A percentile compares a stretch with the other conserved stretches of the same genome.
phyloP scores from a whole-genome alignment of 2,329 filamentous ascomycete genomes.

The Colletotrichum melonis region DNA sequence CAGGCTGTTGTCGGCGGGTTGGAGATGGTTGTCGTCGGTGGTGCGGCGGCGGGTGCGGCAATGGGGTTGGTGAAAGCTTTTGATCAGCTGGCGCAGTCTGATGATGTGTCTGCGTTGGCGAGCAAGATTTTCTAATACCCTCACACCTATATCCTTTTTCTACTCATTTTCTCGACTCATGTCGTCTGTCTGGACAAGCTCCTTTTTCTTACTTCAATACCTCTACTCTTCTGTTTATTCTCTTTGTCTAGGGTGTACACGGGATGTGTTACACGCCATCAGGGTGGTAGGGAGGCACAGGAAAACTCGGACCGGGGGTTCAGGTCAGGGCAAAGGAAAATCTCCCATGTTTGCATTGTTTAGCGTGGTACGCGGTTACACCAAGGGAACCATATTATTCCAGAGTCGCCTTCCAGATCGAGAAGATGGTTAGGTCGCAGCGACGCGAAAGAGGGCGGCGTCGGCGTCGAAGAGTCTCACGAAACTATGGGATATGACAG shows the following conservation, averaged over 20 bases:
- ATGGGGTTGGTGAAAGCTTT: conserved; percentile 50
- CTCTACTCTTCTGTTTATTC: not conserved
- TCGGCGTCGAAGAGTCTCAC: not conserved
- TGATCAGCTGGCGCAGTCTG: conserved; percentile 30
- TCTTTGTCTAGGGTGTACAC: not conserved
- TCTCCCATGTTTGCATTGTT: conserved; percentile 18
- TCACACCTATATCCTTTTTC: not conserved
- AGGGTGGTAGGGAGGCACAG: not conserved
- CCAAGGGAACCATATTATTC: not conserved
- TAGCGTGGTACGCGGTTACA: conserved; percentile 4
- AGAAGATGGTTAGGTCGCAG: not conserved
- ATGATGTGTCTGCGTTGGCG: conserved; percentile 25
- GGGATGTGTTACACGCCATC: not conserved
- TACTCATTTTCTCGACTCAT: not conserved
- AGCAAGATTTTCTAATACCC: conserved; percentile 18
- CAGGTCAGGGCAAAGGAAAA: not conserved
- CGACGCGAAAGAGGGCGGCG: not conserved
- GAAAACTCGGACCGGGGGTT: not conserved
- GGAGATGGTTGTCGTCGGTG: conserved; percentile 54
- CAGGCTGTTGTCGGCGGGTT: conserved; percentile 44
- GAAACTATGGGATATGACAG: not conserved
- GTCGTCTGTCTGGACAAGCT: not conserved
- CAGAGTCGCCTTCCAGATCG: not conserved
- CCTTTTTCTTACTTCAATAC: not conserved
- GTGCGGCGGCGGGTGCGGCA: conserved; percentile 49